Evolutionary conservation across 805 yeast species (phyloP).

Genomic region (Candida nanaspora): DNA sequence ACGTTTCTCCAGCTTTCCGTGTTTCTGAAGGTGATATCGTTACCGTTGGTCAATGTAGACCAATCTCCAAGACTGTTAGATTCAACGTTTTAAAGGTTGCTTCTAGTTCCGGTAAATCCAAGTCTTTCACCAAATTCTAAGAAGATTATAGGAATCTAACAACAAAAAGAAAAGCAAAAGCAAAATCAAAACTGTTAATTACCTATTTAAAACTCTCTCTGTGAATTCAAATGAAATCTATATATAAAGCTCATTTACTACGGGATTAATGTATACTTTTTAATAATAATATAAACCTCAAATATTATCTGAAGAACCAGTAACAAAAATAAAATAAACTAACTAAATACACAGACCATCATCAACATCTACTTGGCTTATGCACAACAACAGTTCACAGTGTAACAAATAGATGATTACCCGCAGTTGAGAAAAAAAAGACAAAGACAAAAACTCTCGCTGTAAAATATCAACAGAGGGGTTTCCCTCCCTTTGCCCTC

Average conservation of each 20-base stretch:
- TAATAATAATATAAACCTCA: no score
- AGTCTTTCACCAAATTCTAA: slow-evolving; percentile 97
- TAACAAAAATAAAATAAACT: no score
- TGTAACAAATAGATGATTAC: no score
- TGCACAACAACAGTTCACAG: no score
- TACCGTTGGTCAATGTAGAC: slow-evolving; percentile 99
- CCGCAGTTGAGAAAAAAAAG: no score
- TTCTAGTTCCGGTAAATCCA: slow-evolving; percentile 79
- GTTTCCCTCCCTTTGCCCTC: neutral
- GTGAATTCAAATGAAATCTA: neutral
- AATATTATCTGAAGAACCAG: no score
- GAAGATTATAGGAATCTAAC: slow-evolving; percentile 6
- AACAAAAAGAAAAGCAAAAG: no score
- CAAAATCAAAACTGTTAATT: no score
- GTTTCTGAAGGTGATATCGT: slow-evolving; percentile 98
- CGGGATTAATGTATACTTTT: neutral
- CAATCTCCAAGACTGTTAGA: slow-evolving; percentile 99
- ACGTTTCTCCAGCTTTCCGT: slow-evolving; percentile 99
- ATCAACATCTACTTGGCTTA: no score
- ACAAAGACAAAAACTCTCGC: neutral
- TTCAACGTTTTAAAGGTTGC: slow-evolving; percentile 98
- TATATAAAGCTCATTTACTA: neutral
- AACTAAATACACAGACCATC: no score
- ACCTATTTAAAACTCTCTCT: no score
- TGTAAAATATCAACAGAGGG: neutral